Base-by-base conservation (phyloP, 1,284 basidiomycete species). In the Trichosporon asahii region DNA sequence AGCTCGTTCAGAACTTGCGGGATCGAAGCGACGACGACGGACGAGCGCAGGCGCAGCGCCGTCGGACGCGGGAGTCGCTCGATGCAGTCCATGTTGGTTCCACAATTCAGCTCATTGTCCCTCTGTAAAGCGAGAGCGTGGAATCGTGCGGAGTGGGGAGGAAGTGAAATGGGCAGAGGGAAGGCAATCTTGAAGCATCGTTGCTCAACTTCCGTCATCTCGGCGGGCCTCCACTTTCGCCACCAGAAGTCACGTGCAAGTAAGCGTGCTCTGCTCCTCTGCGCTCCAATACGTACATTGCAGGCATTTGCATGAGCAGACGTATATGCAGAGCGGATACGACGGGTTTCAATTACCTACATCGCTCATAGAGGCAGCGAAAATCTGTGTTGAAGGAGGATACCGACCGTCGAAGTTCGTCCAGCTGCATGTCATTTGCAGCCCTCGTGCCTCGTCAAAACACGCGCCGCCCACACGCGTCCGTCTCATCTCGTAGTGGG, bases 1-100 rank as follows among this genome's bases (percentile, higher is more conserved):
- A 97, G 88, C 82, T 96, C 93, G 1, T 89, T 89, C 23, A 95
- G 85, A 69, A 94, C 85, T 77, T 90, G 89, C 4, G 91, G 86
- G 23, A 95, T 80, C 6, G 92, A 91, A 0, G 92, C 92, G 69
- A 96, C 84, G 73, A 94, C 90, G 78, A 93, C 88, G 0, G 91
- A 88, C 0, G 93, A 94, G 67, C 94, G 89, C 53, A 97, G 68
- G 1, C 70, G 66, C 2, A 68, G 61, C 12, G 72, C 70, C 5
- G 68, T 68, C 2, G 70, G 72, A 11, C 68, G 61, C 5, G 64
- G 55, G 4, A 73, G 65, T 21, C 61, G 66, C 55, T 64, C 35
- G 33, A 73, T 73, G 46, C 66, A 23, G 46, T 65, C 66, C 40
- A 37, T 64, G 23, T 29, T 63, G 23, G 15, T 12, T 33, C 6